Percentiles rank a stretch among this genome's conserved stretches.
These are phyloP conservation scores for Umbilicaria muhlenbergii DNA, from an alignment of 495 filamentous ascomycete species.

Conservation along the genomic window DNA sequence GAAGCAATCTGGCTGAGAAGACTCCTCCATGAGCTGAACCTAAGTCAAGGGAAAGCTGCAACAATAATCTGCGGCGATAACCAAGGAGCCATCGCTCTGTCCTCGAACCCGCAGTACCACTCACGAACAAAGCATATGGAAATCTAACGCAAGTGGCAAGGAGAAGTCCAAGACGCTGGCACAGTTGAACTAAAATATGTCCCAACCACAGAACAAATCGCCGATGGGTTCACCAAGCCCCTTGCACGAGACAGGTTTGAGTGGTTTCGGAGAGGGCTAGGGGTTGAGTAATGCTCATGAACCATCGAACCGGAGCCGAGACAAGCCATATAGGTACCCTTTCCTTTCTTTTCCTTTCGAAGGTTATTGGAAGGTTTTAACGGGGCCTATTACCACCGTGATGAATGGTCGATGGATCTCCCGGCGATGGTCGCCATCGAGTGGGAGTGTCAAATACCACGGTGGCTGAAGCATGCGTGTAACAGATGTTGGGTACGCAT, in stretches of 20 bases:
- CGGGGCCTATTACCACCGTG: too few relatives aligned
- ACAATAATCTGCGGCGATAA: slow-evolving; percentile 16
- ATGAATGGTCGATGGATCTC: too few relatives aligned
- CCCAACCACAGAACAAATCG: slow-evolving; percentile 13
- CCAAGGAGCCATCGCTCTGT: slow-evolving; percentile 16
- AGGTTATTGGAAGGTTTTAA: too few relatives aligned
- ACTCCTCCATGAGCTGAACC: slow-evolving; percentile 18
- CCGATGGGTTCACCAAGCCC: slow-evolving; percentile 17
- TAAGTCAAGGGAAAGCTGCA: slow-evolving; percentile 5
- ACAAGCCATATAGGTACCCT: too few relatives aligned
- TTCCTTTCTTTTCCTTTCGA: too few relatives aligned
- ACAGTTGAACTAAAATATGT: slow-evolving; percentile 14
- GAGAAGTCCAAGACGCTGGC: slow-evolving; percentile 17
- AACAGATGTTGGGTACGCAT: too few relatives aligned
- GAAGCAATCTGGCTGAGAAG: slow-evolving; percentile 24
- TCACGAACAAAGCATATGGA: slow-evolving; percentile 19
- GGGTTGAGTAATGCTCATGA: too few relatives aligned
- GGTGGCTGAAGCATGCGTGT: too few relatives aligned
- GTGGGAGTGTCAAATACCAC: too few relatives aligned
- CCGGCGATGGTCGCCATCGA: too few relatives aligned
- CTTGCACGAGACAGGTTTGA: slow-evolving; percentile 13
- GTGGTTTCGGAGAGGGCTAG: slow-evolving; percentile 13
- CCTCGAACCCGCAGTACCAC: slow-evolving; percentile 19
- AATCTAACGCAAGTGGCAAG: slow-evolving; percentile 17
- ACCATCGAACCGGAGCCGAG: too few relatives aligned